A percentile compares a stretch with the other conserved stretches of the same genome.
Evolutionary conservation across 495 filamentous ascomycete genomes (phyloP).

Genomic region (Aspergillus cavernicola): DNA sequence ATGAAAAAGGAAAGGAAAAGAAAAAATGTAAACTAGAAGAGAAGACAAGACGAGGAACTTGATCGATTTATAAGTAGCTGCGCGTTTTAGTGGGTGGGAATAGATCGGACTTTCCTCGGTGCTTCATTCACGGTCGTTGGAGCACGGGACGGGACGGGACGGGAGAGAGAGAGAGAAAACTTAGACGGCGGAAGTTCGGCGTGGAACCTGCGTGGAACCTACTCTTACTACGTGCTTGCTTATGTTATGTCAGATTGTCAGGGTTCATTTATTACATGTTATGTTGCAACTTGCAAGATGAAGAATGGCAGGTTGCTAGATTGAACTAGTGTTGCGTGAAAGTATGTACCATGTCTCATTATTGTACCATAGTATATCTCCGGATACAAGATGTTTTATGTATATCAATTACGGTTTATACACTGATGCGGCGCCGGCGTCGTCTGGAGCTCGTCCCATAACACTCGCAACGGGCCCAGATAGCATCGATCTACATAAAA

Average conservation of each 20-base stretch:
- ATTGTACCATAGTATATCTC: slow-evolving; percentile 16
- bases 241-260: no score
- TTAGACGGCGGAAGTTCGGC: slow-evolving; percentile 16
- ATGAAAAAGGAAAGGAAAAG: not conserved
- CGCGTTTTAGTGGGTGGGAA: not conserved
- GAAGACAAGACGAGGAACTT: no score
- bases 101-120: slow-evolving; percentile 16
- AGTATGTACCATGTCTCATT: slow-evolving; percentile 22
- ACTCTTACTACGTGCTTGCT: no score
- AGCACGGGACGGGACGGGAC: no score
- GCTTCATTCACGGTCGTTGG: no score
- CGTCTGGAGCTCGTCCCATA: slow-evolving; percentile 39
- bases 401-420: slow-evolving; percentile 11
- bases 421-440: slow-evolving; percentile 10
- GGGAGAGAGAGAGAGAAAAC: slow-evolving; percentile 2
- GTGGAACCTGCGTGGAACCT: not conserved
- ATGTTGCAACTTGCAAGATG: no score
- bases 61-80: no score
- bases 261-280: no score
- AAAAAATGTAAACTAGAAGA: not conserved
- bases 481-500: slow-evolving; percentile 44
- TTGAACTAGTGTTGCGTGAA: no score
- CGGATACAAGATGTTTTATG: no score
- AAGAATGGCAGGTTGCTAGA: no score
- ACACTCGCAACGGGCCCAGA: slow-evolving; percentile 26